These are phyloP conservation scores for Cystobasidium tubakii DNA, from an alignment of 768 basidiomycete genomes.

Conservation along the genomic window DNA sequence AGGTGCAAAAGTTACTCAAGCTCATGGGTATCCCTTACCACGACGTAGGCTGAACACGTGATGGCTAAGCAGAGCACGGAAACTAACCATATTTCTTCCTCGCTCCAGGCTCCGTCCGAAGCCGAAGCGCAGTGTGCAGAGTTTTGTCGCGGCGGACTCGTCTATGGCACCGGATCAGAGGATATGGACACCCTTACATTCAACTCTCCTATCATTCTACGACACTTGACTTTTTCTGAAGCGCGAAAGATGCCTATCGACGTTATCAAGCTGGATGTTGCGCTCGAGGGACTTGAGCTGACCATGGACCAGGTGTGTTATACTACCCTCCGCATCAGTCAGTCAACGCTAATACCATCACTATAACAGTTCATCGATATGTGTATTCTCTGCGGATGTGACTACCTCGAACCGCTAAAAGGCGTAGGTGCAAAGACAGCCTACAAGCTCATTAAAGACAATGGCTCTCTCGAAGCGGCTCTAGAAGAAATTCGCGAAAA, in stretches of 20 bases:
- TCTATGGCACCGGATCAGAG: slow-evolving; percentile 95
- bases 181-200: slow-evolving; percentile 99
- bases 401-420: slow-evolving; percentile 97
- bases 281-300: slow-evolving; percentile 84
- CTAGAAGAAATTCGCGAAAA: slow-evolving; percentile 59
- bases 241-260: slow-evolving; percentile 94
- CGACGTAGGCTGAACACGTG: slow-evolving; percentile 57
- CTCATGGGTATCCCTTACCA: slow-evolving; percentile 98
- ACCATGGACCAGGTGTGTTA: slow-evolving; percentile 72
- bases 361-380: slow-evolving; percentile 77
- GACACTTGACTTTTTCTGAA: slow-evolving; percentile 91
- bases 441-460: slow-evolving; percentile 80
- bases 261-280: slow-evolving; percentile 76
- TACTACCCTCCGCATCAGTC: background rate
- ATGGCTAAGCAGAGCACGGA: too few species aligned
- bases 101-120: slow-evolving; percentile 84
- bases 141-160: slow-evolving; percentile 91
- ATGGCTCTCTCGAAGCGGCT: slow-evolving; percentile 65
- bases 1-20: slow-evolving; percentile 74
- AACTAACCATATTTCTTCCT: background rate
- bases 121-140: slow-evolving; percentile 99
- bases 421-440: slow-evolving; percentile 94
- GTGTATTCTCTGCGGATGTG: slow-evolving; percentile 92
- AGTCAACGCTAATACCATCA: background rate
- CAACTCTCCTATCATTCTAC: slow-evolving; percentile 78